phyloP scores from a whole-genome alignment of 179 eudicot species.

The Silene coronaria region DNA sequence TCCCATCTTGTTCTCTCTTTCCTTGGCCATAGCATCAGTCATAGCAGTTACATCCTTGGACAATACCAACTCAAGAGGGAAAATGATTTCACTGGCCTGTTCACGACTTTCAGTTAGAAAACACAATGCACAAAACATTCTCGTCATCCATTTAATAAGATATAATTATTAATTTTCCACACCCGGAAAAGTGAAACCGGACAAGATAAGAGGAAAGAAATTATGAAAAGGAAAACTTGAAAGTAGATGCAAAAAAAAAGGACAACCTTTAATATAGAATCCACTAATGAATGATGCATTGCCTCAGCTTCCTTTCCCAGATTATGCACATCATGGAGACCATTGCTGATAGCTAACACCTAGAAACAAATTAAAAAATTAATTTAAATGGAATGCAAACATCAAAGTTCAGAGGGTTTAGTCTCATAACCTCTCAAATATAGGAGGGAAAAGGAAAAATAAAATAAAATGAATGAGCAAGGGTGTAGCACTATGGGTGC shows the following conservation, averaged over 20 bases:
- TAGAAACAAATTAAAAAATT: slow-evolving; percentile 24
- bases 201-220: background rate
- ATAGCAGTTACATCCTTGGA: slow-evolving; percentile 90
- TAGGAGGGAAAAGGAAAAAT: background rate
- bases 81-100: slow-evolving; percentile 77
- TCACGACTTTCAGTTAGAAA: slow-evolving; percentile 18
- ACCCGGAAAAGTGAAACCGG: background rate
- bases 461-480: background rate
- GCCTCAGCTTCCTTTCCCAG: slow-evolving; percentile 95
- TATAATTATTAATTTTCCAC: background rate
- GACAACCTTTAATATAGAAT: slow-evolving; percentile 72
- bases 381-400: slow-evolving; percentile 5
- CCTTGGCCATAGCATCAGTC: slow-evolving; percentile 87
- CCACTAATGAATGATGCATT: slow-evolving; percentile 76
- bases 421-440: slow-evolving; percentile 4
- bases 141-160: background rate
- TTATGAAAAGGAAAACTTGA: background rate
- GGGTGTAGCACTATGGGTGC: background rate
- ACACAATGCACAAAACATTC: background rate
- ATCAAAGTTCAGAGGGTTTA: background rate
- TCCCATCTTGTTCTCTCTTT: slow-evolving; percentile 66
- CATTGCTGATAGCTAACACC: slow-evolving; percentile 92
- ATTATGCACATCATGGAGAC: slow-evolving; percentile 82
- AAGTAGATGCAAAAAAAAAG: background rate
- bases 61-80: slow-evolving; percentile 87